Evolutionary conservation across 2,329 filamentous ascomycete species (phyloP), one percentile per base, ranked within the genome.

Genomic region (Phaeophleospora eucalypticola): DNA sequence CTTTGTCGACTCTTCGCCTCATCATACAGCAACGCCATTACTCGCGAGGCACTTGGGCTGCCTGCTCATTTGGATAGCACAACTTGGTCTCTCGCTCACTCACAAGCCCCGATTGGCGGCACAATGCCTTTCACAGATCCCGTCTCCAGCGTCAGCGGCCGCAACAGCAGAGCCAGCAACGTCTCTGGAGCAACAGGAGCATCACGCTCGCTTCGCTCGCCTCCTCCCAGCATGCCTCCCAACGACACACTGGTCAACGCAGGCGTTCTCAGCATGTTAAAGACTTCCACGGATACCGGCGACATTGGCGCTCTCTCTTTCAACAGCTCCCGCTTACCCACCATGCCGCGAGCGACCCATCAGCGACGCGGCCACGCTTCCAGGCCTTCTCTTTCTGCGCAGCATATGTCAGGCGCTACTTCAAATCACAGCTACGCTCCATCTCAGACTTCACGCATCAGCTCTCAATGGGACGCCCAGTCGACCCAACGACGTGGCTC

Each of bases 191-290:
- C 66, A 32, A 62, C 62, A 32, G 60, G 58, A 43, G 49, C 57
- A 12, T 56, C 58, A 20, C 56, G 56, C 38, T 58, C 59, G 15
- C 32, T 62, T 41, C 46, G 52, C 58, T 63, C 48, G 62, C 60
- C 63, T 15, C 45, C 54, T 52, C 48, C 60, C 54, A 51, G 43
- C 56, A 58, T 47, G 46, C 58, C 64, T 47, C 48, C 58, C 62
- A 51, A 55, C 58, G 51, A 61, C 58, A 50, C 61, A 61, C 41
- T 63, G 61, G 43, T 57, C 54, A 63, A 65, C 46, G 68, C 69
- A 19, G 71, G 69, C 34, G 67, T 76, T 49, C 63, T 72, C 61
- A 73, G 70, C 52, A 76, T 76, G 73, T 70, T 76, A 45, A 70
- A 71, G 48, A 75, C 72, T 9, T 69, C 69, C 7, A 76, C 71